Evolutionary conservation across 768 basidiomycete genomes (phyloP).

Genomic region (Crucibulum laeve): DNA sequence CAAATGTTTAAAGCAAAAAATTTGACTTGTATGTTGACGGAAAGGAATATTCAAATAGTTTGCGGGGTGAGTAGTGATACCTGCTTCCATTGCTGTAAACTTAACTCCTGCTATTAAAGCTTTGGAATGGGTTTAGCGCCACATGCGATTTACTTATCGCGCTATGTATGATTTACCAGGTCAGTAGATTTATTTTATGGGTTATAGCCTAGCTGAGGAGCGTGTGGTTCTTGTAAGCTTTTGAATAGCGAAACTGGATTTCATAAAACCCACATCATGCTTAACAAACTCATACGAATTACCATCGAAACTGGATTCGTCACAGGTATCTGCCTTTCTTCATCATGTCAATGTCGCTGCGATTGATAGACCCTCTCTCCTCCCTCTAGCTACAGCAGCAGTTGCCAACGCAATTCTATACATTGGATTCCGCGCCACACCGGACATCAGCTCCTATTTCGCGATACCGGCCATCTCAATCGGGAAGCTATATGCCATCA

Average conservation of each 20-base stretch:
- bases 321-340: too few species aligned
- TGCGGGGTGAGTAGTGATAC: neutral
- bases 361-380: neutral
- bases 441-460: conserved; percentile 4
- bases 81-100: neutral
- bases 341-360: too few species aligned
- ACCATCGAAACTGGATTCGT: conserved; percentile 6
- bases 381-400: neutral
- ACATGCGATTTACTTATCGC: neutral
- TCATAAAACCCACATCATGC: neutral
- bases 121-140: neutral
- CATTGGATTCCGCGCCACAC: neutral
- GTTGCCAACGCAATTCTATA: conserved; percentile 2
- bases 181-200: neutral
- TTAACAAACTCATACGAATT: conserved; percentile 5
- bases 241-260: neutral
- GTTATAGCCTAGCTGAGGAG: neutral
- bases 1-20: neutral
- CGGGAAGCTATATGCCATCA: conserved; percentile 7
- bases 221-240: conserved; percentile 2
- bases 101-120: neutral
- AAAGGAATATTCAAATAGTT: neutral
- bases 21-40: neutral
- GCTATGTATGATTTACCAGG: neutral
- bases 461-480: conserved; percentile 7